Evolutionary conservation across 768 basidiomycete species (phyloP), one percentile per base, ranked within the genome.

Genomic region (Dioszegia hungarica): DNA sequence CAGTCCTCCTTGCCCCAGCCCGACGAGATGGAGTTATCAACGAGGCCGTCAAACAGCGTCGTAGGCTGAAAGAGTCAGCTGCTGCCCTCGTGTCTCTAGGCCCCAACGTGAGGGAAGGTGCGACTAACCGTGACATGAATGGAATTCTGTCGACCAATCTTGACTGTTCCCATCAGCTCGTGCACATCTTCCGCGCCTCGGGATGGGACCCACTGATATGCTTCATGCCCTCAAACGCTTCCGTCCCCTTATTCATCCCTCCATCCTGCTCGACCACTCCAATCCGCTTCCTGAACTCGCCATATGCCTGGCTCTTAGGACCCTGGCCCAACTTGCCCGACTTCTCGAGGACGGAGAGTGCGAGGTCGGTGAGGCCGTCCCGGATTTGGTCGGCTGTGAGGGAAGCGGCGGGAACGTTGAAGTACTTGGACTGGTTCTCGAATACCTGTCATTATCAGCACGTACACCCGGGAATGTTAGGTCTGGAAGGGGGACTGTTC

Each of bases 51-150:
- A 57, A 75, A 67, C 19, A 75, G 56, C 2, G 62, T 74, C n/a
- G 75, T 54, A 86, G 79, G 47, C 89, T 72, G 31, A 14, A 2
- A 17, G 5, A 19, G 17, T 31, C 27, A 36, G 54, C 39, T 9
- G n/a, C n/a, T n/a, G n/a, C n/a, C n/a, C n/a, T n/a, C n/a, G n/a
- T n/a, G n/a, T n/a, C n/a, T n/a, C n/a, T n/a, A n/a, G n/a, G n/a
- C n/a, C n/a, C 1, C 0, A 31, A 15, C 12, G 4, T 27, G 2
- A 22, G 19, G 15, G 29, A 45, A 43, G 34, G 41, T 12, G 88
- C 80, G 82, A 37, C 90, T 87, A 3, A 91, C 90, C 1, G 90
- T 92, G 44, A 94, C 89, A 63, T 97, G 93, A 37, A 95, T 84
- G 2, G 88, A 81, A 60, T 97, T 95, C 78, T 95, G 92, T 60